Percentiles rank a stretch among this genome's conserved stretches.
Conservation (phyloP, 78 protist species). For the Guillardia theta region DNA sequence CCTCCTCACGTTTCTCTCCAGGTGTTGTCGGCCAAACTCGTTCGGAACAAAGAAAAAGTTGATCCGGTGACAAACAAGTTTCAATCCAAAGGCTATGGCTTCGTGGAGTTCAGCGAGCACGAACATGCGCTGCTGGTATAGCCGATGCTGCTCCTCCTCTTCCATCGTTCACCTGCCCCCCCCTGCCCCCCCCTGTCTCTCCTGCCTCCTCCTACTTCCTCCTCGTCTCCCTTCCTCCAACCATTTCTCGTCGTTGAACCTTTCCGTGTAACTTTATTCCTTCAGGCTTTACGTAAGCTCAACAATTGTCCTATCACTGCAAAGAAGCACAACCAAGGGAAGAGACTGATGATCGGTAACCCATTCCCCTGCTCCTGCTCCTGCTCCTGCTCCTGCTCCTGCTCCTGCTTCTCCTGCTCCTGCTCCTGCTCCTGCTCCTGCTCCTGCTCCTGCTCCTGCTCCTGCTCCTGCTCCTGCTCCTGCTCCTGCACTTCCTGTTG, state of each 20-base stretch:
- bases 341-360: neutral
- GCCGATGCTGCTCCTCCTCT: too few species aligned
- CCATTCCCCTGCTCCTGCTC: neutral
- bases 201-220: too few species aligned
- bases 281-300: conserved; percentile 42
- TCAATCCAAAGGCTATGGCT: conserved; percentile 49
- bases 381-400: neutral
- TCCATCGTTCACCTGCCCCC: too few species aligned
- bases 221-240: too few species aligned
- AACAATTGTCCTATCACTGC: conserved; percentile 49
- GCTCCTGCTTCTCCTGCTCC: neutral
- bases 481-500: neutral
- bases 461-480: neutral
- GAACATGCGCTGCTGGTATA: conserved; percentile 47
- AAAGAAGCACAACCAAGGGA: neutral
- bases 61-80: conserved; percentile 11
- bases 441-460: neutral
- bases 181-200: too few species aligned
- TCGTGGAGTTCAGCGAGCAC: conserved; percentile 54
- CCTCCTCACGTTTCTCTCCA: neutral
- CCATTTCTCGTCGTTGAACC: too few species aligned
- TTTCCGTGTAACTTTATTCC: too few species aligned
- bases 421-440: neutral
- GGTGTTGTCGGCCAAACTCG: neutral
- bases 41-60: neutral